phyloP scores from a whole-genome alignment of 371 early-diverging fungal genomes.

The Mycotypha africana region DNA sequence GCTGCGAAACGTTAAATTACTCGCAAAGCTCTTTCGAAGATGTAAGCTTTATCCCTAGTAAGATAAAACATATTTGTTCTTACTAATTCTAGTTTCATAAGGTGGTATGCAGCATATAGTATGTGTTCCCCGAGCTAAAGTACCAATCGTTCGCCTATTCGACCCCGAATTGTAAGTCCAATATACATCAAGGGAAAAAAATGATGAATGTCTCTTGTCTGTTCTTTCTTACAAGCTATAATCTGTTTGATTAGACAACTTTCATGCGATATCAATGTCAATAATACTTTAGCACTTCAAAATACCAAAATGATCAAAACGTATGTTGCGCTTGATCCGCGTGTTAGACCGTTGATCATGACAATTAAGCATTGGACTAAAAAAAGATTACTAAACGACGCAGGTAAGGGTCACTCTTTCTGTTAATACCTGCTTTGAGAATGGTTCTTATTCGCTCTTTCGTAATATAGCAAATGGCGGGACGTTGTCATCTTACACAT shows the following conservation, averaged over 20 bases:
- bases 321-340: conserved; percentile 74
- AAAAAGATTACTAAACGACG: conserved; percentile 67
- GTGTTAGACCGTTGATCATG: conserved; percentile 72
- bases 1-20: conserved; percentile 40
- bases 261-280: conserved; percentile 83
- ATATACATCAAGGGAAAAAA: not conserved
- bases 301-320: conserved; percentile 76
- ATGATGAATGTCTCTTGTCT: not conserved
- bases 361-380: conserved; percentile 82
- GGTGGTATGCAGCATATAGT: conserved; percentile 56
- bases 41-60: conserved; percentile 13
- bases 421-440: too few species aligned
- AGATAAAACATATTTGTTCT: not conserved
- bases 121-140: conserved; percentile 59
- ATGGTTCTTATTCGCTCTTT: too few species aligned
- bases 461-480: conserved; percentile 69
- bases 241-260: too few species aligned
- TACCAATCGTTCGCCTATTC: conserved; percentile 62
- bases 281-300: conserved; percentile 70
- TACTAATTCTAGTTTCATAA: conserved; percentile 5
- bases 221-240: not conserved
- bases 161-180: conserved; percentile 57
- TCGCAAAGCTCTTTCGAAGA: conserved; percentile 39
- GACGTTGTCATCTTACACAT: conserved; percentile 75
- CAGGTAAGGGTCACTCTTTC: too few species aligned